phyloP scores from a whole-genome alignment of 2,329 filamentous ascomycete genomes.

The Ascochyta fabae region DNA sequence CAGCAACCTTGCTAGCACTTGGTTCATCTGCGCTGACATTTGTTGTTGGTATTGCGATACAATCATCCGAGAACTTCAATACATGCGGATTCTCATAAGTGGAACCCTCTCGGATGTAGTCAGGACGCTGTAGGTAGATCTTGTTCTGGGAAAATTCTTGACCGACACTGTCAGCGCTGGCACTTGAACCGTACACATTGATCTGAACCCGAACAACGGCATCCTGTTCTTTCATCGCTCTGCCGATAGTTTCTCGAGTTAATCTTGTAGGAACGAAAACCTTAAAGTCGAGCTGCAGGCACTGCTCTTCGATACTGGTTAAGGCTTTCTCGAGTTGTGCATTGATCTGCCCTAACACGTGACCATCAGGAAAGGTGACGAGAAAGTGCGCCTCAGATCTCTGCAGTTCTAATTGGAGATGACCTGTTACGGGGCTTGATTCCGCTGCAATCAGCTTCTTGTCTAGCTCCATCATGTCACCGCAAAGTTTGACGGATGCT shows the following conservation, averaged over 20 bases:
- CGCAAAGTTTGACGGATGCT: conserved; percentile 26
- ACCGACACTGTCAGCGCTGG: conserved; percentile 19
- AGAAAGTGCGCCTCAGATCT: conserved; percentile 19
- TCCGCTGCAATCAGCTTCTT: conserved; percentile 11
- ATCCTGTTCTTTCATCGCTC: conserved; percentile 31
- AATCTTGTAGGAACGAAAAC: conserved; percentile 27
- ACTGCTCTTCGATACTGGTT: conserved; percentile 21
- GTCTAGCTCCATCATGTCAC: conserved; percentile 34
- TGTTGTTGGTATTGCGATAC: not conserved
- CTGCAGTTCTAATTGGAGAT: conserved; percentile 22
- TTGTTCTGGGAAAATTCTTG: conserved; percentile 28
- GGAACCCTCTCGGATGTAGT: conserved; percentile 19
- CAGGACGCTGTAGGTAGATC: conserved; percentile 35
- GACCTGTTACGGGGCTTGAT: conserved; percentile 21
- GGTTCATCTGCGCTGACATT: conserved; percentile 1
- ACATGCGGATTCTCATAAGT: conserved; percentile 39
- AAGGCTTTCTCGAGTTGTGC: conserved; percentile 28
- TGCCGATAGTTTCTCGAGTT: conserved; percentile 32
- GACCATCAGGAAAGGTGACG: conserved; percentile 24
- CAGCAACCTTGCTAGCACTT: not conserved
- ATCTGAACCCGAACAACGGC: conserved; percentile 36
- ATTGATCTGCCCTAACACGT: conserved; percentile 28
- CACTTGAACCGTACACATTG: conserved; percentile 30
- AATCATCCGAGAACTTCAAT: conserved; percentile 23
- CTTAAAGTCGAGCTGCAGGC: conserved; percentile 27